phyloP scores from a whole-genome alignment of 192 early-diverging fungal genomes.

The Diversispora eburnea region DNA sequence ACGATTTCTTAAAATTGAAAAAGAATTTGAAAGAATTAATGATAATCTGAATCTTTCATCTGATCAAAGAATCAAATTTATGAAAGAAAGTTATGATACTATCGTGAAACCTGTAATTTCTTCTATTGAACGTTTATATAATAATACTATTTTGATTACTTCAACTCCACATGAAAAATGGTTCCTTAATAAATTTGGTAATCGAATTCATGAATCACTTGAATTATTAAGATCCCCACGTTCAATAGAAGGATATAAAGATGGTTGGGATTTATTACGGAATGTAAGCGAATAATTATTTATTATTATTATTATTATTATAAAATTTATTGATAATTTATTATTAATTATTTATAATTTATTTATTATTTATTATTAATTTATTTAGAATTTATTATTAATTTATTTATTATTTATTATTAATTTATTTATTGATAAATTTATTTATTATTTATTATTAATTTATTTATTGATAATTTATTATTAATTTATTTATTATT shows the following conservation, averaged over 20 bases:
- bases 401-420: background rate
- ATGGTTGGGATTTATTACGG: conserved; percentile 57
- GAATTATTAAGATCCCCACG: conserved; percentile 41
- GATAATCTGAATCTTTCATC: conserved; percentile 36
- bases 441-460: background rate
- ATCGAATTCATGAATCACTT: conserved; percentile 54
- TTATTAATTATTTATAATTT: background rate
- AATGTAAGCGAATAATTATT: conserved; percentile 40
- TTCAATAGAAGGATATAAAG: conserved; percentile 43
- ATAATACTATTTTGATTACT: conserved; percentile 36
- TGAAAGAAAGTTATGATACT: conserved; percentile 50
- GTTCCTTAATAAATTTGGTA: conserved; percentile 57
- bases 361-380: background rate
- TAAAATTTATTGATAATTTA: background rate
- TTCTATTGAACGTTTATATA: conserved; percentile 52
- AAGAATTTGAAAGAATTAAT: conserved; percentile 54
- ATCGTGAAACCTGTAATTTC: conserved; percentile 57
- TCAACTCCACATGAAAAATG: conserved; percentile 64
- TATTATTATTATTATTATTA: background rate
- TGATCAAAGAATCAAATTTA: conserved; percentile 42
- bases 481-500: background rate
- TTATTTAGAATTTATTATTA: background rate
- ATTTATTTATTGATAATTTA: background rate
- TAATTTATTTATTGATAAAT: background rate
- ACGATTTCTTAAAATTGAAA: conserved; percentile 51